A percentile compares a stretch with the other conserved stretches of the same genome.
Evolutionary conservation across 2,329 filamentous ascomycete genomes (phyloP).

Genomic region (Corynespora cassiicola): DNA sequence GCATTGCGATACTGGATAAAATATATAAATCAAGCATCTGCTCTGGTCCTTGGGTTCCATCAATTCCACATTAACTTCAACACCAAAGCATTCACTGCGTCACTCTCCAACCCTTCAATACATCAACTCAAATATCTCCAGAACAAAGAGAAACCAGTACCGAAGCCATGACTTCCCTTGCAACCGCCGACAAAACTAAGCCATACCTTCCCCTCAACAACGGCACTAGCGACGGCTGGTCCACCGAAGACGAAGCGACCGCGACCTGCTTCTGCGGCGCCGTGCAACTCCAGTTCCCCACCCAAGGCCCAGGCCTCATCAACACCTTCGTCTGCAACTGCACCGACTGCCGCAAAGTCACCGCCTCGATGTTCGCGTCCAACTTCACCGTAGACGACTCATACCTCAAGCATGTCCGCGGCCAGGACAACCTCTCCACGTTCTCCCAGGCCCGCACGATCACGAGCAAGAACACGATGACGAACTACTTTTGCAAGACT

Average conservation of each 20-base stretch:
- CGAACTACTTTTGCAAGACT: conserved; percentile 65
- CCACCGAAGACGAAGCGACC: conserved; percentile 28
- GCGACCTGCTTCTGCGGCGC: conserved; percentile 39
- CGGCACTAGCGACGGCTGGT: conserved; percentile 25
- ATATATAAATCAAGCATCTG: no score
- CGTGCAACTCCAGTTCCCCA: conserved; percentile 49
- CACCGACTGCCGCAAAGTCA: conserved; percentile 67
- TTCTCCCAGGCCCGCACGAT: conserved; percentile 52
- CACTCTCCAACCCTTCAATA: no score
- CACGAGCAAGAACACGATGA: conserved; percentile 59
- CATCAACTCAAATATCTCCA: no score
- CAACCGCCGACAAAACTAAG: conserved; percentile 6
- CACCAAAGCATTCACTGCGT: no score
- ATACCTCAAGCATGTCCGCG: conserved; percentile 58
- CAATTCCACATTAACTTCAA: no score
- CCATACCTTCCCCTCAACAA: conserved; percentile 25
- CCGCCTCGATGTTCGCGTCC: conserved; percentile 66
- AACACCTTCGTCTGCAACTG: conserved; percentile 66
- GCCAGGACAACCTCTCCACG: conserved; percentile 56
- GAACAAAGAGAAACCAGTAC: no score
- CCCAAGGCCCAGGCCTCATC: conserved; percentile 53
- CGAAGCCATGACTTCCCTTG: conserved; percentile 8
- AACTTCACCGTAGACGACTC: conserved; percentile 60
- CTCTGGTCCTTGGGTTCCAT: no score
- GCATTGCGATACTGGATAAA: no score